phyloP scores from a whole-genome alignment of 805 yeast genomes.

The Geotrichum ghanense region DNA sequence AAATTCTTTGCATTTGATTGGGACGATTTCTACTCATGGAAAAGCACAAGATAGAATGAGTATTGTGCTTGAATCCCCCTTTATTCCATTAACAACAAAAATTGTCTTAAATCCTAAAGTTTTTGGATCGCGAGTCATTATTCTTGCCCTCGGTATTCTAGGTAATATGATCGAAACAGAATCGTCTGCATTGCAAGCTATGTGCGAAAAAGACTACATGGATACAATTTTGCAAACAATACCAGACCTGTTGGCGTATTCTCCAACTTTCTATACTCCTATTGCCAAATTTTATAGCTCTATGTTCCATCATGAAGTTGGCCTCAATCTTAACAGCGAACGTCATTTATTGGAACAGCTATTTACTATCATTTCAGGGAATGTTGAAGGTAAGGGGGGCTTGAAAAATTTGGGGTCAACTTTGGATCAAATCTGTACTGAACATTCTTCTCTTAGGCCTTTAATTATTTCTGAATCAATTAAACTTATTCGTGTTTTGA shows the following conservation, averaged over 20 bases:
- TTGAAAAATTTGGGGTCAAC: conserved; percentile 49
- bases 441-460: conserved; percentile 64
- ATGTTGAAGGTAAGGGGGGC: conserved; percentile 41
- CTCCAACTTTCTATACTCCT: conserved; percentile 45
- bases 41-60: conserved; percentile 69
- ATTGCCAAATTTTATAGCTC: conserved; percentile 76
- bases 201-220: conserved; percentile 68
- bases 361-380: conserved; percentile 40
- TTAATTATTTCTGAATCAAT: conserved; percentile 38
- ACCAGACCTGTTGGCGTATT: conserved; percentile 37
- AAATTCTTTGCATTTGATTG: conserved; percentile 50
- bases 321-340: conserved; percentile 43
- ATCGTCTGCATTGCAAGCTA: conserved; percentile 75
- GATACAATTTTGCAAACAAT: conserved; percentile 52
- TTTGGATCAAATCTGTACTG: conserved; percentile 73
- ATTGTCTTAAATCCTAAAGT: conserved; percentile 43
- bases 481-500: conserved; percentile 9
- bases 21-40: conserved; percentile 55
- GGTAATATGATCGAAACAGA: conserved; percentile 74
- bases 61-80: conserved; percentile 73
- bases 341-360: conserved; percentile 30
- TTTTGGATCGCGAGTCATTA: conserved; percentile 58
- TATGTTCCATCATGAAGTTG: conserved; percentile 63
- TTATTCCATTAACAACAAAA: conserved; percentile 49
- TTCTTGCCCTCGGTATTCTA: conserved; percentile 51